A percentile compares a stretch with the other conserved stretches of the same genome.
These are phyloP conservation scores for Aeschynomene evenia DNA, from an alignment of 306 rosid genomes.

Conservation along the genomic window DNA sequence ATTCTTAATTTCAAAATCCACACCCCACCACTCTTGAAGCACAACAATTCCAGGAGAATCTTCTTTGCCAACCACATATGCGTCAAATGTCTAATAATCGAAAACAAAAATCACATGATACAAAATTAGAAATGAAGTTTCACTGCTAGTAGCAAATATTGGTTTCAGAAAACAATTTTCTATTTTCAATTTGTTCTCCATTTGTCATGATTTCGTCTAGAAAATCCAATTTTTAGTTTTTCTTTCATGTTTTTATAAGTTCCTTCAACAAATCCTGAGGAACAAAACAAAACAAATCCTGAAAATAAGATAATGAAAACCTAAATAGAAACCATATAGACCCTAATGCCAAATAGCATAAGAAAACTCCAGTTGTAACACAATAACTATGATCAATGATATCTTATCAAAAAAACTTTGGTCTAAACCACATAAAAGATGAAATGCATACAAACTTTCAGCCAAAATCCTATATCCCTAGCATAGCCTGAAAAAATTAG, in stretches of 20 bases:
- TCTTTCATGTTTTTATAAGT: too few species aligned
- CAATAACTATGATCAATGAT: background rate
- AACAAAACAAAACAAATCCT: too few species aligned
- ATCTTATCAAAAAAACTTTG: background rate
- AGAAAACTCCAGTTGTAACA: conserved; percentile 13
- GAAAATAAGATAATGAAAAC: too few species aligned
- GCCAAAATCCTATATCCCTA: background rate
- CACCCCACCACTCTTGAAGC: conserved; percentile 98
- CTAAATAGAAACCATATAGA: too few species aligned
- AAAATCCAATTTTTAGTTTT: too few species aligned
- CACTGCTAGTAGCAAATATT: conserved; percentile 5
- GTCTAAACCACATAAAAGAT: background rate
- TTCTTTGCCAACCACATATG: conserved; percentile 74
- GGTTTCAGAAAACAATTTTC: too few species aligned
- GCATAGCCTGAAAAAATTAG: background rate
- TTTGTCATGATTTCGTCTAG: too few species aligned
- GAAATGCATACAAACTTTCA: conserved; percentile 13
- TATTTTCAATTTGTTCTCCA: too few species aligned
- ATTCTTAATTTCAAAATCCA: conserved; percentile 80
- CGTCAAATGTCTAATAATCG: conserved; percentile 67
- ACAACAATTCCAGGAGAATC: conserved; percentile 90
- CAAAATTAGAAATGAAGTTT: conserved; percentile 16
- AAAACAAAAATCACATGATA: background rate
- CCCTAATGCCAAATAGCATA: background rate
- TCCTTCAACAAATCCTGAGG: too few species aligned